Base-by-base conservation (phyloP, 768 basidiomycete species). In the Infundibulicybe gibba region DNA sequence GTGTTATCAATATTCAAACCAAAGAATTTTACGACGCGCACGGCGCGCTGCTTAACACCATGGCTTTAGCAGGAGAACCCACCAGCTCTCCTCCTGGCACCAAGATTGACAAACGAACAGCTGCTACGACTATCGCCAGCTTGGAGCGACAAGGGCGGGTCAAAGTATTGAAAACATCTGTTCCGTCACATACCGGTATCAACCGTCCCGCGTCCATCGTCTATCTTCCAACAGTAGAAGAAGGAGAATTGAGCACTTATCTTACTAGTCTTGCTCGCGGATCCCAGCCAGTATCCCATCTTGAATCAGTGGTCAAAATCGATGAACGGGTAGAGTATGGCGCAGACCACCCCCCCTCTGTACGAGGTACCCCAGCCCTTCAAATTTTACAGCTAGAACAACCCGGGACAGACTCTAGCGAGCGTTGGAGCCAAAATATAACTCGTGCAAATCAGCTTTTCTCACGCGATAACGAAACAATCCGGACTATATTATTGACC, bases 11-110 rank as follows among this genome's bases (percentile, higher is more conserved):
- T 54, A 69, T 77, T 11, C 77, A 81, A 48, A 73, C 76, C 19
- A 87, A 82, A 54, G 86, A 90, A 50, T 77, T 91, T 54, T 78
- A 75, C 45, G 83, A 85, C 38, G 77, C 74, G 11, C 87, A 91
- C 54, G 70, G 75, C 42, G 73, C 74, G 16, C 67, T 90, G n/a
- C 60, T 91, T 1, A 77, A 82, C 41, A 58, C 66, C 6, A 67
- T 90, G 57, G 59, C 72, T 6, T 68, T 74, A 41, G 75, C 76
- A 3, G 83, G 84, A 5, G 86, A 90, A 57, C 69, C 83, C 0
- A 80, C 85, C 0, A 91, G 88, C 54, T 80, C 81, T 4, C 83
- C 85, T 16, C 64, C 68, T 12, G 87, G 86, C 8, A 80, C 84
- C 32, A 78, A 75, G 45, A 74, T 83, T 11, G 90, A 93, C 58